Percentiles rank a stretch among this genome's conserved stretches.
phyloP scores from a whole-genome alignment of 305 asterid genomes.

The Fraxinus sp. region DNA sequence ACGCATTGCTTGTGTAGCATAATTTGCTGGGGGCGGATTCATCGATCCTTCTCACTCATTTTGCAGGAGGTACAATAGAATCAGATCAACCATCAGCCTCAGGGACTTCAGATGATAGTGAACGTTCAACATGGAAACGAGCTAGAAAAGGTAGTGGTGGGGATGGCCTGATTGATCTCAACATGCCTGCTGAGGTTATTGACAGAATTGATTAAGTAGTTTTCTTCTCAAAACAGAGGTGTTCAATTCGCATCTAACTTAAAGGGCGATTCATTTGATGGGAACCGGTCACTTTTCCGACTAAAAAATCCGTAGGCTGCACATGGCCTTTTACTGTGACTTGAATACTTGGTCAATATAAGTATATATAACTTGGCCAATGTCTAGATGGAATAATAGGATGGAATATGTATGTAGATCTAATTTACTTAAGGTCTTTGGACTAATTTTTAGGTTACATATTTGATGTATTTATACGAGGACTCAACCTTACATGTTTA shows the following conservation, averaged over 20 bases:
- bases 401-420: not conserved
- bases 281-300: not conserved
- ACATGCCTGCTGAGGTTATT: constrained; percentile 42
- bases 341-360: not conserved
- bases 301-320: not conserved
- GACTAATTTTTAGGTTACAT: not conserved
- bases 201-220: constrained; percentile 31
- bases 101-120: constrained; percentile 40
- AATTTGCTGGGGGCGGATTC: not conserved
- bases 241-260: constrained; percentile 26
- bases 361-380: not conserved
- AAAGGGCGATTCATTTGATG: not conserved
- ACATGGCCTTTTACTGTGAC: constrained; percentile 17
- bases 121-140: constrained; percentile 36
- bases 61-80: constrained; percentile 28
- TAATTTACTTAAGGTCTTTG: not conserved
- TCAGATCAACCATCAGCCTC: constrained; percentile 35
- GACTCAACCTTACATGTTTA: too few species aligned
- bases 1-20: not conserved
- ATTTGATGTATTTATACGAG: not conserved
- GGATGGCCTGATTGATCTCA: constrained; percentile 39
- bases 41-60: constrained; percentile 5
- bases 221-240: constrained; percentile 13
- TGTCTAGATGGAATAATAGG: not conserved
- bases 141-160: constrained; percentile 27